phyloP scores from a whole-genome alignment of 345 rosid genomes.

The Clarkia xantiana region DNA sequence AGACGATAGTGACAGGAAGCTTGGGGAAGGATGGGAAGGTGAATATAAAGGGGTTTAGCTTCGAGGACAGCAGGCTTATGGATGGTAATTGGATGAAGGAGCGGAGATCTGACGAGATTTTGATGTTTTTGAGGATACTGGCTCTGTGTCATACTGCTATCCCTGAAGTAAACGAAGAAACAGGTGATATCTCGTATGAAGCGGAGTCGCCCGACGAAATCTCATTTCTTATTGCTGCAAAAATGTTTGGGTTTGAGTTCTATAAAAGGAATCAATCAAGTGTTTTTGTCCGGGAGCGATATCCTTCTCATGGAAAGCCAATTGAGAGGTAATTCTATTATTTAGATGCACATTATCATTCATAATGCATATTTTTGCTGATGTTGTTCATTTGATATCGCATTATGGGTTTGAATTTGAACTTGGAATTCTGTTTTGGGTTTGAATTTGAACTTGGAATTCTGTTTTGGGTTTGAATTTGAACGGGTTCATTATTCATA shows the following conservation, averaged over 20 bases:
- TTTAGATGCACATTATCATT: too few relatives aligned
- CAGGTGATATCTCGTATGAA: slow-evolving; percentile 59
- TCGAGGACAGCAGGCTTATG: slow-evolving; percentile 72
- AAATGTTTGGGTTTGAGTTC: slow-evolving; percentile 97
- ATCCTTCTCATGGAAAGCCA: slow-evolving; percentile 31
- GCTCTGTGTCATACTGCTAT: slow-evolving; percentile 92
- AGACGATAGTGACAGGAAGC: slow-evolving; percentile 34
- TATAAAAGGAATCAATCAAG: slow-evolving; percentile 81
- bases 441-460: background rate
- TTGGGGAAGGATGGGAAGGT: slow-evolving; percentile 30
- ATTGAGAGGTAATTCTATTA: slow-evolving; percentile 52
- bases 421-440: too few relatives aligned
- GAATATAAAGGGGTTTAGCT: slow-evolving; percentile 70
- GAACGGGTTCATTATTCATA: slow-evolving; percentile 1
- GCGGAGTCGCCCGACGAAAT: slow-evolving; percentile 99
- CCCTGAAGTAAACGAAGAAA: slow-evolving; percentile 77
- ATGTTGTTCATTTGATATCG: too few relatives aligned
- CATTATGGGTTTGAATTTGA: too few relatives aligned
- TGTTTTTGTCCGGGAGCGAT: slow-evolving; percentile 55
- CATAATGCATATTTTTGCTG: too few relatives aligned
- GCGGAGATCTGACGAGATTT: slow-evolving; percentile 41
- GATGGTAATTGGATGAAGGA: slow-evolving; percentile 79
- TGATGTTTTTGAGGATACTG: slow-evolving; percentile 61
- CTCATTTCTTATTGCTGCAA: slow-evolving; percentile 90
- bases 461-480: background rate